Conservation (phyloP, 306 rosid genomes). For the Herpetospermum pedunculosum region DNA sequence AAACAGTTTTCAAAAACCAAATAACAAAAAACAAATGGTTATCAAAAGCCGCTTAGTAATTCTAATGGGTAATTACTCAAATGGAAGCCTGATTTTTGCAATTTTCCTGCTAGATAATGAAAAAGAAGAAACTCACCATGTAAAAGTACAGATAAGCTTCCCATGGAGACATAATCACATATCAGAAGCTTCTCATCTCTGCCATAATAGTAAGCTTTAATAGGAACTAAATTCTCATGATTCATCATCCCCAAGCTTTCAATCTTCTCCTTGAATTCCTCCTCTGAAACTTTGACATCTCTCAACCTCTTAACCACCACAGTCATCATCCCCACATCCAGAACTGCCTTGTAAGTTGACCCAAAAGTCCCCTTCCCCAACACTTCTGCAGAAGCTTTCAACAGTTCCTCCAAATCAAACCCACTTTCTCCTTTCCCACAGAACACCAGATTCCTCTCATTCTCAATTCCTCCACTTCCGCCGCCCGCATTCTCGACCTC, state of each 20-base stretch:
- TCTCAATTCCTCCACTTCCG: slow-evolving; percentile 12
- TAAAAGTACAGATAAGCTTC: slow-evolving; percentile 87
- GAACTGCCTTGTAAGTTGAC: slow-evolving; percentile 48
- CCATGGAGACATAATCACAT: slow-evolving; percentile 74
- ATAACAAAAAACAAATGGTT: no score
- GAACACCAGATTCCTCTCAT: slow-evolving; percentile 47
- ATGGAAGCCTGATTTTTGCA: background rate
- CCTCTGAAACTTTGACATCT: slow-evolving; percentile 38
- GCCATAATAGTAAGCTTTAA: slow-evolving; percentile 54
- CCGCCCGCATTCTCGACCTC: slow-evolving; percentile 9
- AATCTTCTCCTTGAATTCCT: slow-evolving; percentile 59
- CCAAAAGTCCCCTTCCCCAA: slow-evolving; percentile 56
- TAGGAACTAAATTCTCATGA: slow-evolving; percentile 56
- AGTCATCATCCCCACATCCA: slow-evolving; percentile 42
- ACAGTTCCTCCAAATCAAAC: slow-evolving; percentile 75
- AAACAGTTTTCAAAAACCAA: no score
- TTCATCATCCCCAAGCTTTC: slow-evolving; percentile 40
- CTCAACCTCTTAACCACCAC: slow-evolving; percentile 54
- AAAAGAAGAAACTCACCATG: slow-evolving; percentile 43
- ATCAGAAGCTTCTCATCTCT: slow-evolving; percentile 81
- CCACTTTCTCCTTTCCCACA: slow-evolving; percentile 35
- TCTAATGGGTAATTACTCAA: background rate
- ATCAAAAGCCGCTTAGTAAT: no score
- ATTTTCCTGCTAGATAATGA: background rate
- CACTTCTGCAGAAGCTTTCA: slow-evolving; percentile 62